These are phyloP conservation scores for Lactarius tabidus DNA, from an alignment of 768 basidiomycete species.

Conservation along the genomic window DNA sequence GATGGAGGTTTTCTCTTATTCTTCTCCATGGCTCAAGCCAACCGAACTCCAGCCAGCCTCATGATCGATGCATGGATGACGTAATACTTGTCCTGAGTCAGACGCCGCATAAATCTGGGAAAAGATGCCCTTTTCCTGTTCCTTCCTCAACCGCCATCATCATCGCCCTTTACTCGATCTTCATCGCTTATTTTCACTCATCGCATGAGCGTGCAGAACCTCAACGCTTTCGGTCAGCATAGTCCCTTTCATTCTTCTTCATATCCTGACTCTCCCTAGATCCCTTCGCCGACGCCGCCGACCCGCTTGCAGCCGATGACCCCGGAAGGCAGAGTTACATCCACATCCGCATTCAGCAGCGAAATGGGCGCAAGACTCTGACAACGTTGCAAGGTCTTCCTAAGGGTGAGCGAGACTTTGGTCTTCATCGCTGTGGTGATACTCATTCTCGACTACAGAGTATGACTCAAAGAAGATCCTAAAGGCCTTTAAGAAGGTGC, in stretches of 20 bases:
- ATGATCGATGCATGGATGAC: background rate
- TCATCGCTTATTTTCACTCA: slow-evolving; percentile 41
- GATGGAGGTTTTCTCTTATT: slow-evolving; percentile 64
- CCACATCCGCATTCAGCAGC: slow-evolving; percentile 97
- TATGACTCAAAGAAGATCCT: slow-evolving; percentile 97
- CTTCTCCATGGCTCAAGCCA: slow-evolving; percentile 11
- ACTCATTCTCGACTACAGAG: slow-evolving; percentile 45
- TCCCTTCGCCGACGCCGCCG: slow-evolving; percentile 94
- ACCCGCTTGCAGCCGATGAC: slow-evolving; percentile 70
- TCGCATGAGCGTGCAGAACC: slow-evolving; percentile 96
- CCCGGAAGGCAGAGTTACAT: slow-evolving; percentile 82
- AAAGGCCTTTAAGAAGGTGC: slow-evolving; percentile 98
- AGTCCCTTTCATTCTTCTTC: slow-evolving; percentile 23
- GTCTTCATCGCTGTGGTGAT: slow-evolving; percentile 20
- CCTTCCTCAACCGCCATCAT: slow-evolving; percentile 30
- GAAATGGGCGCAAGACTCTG: slow-evolving; percentile 98
- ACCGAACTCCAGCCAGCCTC: background rate
- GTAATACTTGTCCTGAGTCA: slow-evolving; percentile 1
- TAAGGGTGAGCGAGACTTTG: slow-evolving; percentile 53
- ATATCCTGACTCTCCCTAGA: slow-evolving; percentile 45
- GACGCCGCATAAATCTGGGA: slow-evolving; percentile 20
- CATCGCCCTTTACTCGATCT: slow-evolving; percentile 46
- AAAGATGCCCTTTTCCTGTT: slow-evolving; percentile 23
- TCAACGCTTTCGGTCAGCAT: slow-evolving; percentile 70
- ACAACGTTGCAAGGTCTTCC: slow-evolving; percentile 96